phyloP scores from a whole-genome alignment of 2,329 filamentous ascomycete species.

The Colletotrichum sp. region DNA sequence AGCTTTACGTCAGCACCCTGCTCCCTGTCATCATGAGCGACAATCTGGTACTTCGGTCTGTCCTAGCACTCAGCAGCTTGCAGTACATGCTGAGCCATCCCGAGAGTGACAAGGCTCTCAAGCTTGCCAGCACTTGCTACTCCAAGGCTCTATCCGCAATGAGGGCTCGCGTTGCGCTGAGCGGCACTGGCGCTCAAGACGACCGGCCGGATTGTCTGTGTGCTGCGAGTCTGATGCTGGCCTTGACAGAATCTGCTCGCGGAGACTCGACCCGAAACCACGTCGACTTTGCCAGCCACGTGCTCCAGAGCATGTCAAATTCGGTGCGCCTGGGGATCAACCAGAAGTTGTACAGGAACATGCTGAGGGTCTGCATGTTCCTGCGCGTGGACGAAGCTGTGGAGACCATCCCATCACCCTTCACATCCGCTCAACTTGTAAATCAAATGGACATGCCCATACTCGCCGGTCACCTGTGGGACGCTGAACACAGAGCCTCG shows the following conservation, averaged over 20 bases:
- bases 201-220: background rate
- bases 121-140: background rate
- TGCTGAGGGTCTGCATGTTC: background rate
- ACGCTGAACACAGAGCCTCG: background rate
- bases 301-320: background rate
- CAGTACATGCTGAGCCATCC: background rate
- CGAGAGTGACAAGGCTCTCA: background rate
- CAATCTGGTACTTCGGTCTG: background rate
- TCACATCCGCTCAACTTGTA: background rate
- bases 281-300: background rate
- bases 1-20: background rate
- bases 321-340: background rate
- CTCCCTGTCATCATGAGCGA: background rate
- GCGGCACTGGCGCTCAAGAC: fast-evolving
- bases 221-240: background rate
- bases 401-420: background rate
- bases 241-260: background rate
- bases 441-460: background rate
- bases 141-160: background rate
- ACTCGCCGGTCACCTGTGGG: background rate
- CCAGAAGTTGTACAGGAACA: background rate
- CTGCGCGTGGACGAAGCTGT: background rate
- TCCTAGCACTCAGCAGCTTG: background rate
- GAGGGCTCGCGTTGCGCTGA: background rate
- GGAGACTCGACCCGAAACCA: background rate